A percentile compares a stretch with the other conserved stretches of the same genome.
Evolutionary conservation across 1,284 basidiomycete species (phyloP).

Genomic region (Leucoagaricus sp.): DNA sequence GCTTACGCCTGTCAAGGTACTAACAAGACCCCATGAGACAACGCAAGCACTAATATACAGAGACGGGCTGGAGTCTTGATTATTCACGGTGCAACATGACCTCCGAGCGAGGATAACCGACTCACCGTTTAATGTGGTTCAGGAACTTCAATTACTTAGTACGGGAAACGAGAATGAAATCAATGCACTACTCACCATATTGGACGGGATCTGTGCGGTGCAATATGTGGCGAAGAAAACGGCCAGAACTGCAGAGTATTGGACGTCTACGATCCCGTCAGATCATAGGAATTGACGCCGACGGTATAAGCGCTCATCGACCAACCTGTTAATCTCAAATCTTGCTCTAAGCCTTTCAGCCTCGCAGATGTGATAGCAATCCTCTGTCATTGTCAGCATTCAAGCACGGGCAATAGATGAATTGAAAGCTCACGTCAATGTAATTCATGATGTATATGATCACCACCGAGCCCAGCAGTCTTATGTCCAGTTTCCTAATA

Average conservation of each 20-base stretch:
- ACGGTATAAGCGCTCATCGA: slow-evolving; percentile 8
- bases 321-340: slow-evolving; percentile 55
- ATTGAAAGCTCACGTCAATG: slow-evolving; percentile 49
- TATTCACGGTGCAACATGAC: not conserved
- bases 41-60: slow-evolving; percentile 62
- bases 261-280: slow-evolving; percentile 45
- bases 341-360: slow-evolving; percentile 59
- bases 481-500: slow-evolving; percentile 54
- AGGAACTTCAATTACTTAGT: slow-evolving; percentile 39
- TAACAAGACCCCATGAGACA: slow-evolving; percentile 62
- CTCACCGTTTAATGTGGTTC: slow-evolving; percentile 51
- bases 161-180: not conserved
- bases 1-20: slow-evolving; percentile 59
- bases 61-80: slow-evolving; percentile 48
- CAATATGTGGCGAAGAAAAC: slow-evolving; percentile 62
- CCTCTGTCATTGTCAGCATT: slow-evolving; percentile 37
- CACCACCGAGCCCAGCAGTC: slow-evolving; percentile 60
- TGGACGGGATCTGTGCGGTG: slow-evolving; percentile 65
- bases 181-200: slow-evolving; percentile 45
- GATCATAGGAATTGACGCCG: not conserved
- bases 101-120: not conserved
- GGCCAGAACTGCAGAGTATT: slow-evolving; percentile 59
- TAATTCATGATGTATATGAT: slow-evolving; percentile 70
- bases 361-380: slow-evolving; percentile 60
- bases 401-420: not conserved